Conservation (phyloP, 768 basidiomycete species). For the Tulasnella sp. region DNA sequence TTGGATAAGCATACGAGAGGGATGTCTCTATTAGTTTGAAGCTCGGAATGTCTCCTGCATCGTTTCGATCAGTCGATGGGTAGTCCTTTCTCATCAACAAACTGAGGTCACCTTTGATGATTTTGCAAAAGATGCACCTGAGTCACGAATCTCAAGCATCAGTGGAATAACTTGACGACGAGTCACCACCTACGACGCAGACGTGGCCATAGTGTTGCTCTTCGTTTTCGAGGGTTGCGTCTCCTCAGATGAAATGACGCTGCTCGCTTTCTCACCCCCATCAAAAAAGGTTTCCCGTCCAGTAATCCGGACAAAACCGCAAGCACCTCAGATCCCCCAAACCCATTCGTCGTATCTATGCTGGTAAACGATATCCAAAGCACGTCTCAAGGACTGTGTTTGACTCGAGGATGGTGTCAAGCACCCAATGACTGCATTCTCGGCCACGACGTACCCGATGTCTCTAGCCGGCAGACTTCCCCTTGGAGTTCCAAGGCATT, state of each 20-base stretch:
- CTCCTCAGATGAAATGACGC: background rate
- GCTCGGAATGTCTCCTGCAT: slow-evolving; percentile 76
- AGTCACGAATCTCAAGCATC: background rate
- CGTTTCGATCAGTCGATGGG: background rate
- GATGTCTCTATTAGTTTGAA: slow-evolving; percentile 74
- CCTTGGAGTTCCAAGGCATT: no score
- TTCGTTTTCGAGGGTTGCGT: background rate
- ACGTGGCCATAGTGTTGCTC: background rate
- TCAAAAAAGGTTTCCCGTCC: no score
- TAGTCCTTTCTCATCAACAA: background rate
- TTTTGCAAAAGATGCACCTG: slow-evolving; percentile 86
- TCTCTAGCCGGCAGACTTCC: no score
- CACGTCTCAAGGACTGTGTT: no score
- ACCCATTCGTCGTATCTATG: no score
- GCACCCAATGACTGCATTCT: no score
- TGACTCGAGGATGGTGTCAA: no score
- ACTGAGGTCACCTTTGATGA: slow-evolving; percentile 57
- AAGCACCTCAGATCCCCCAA: no score
- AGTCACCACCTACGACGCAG: background rate
- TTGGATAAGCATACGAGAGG: slow-evolving; percentile 39
- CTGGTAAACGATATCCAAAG: no score
- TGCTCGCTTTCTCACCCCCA: background rate
- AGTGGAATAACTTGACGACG: background rate
- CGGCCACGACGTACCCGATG: no score
- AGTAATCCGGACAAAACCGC: no score